Base-by-base conservation (phyloP, 2,329 filamentous ascomycete species). In the Trichoderma koningii region DNA sequence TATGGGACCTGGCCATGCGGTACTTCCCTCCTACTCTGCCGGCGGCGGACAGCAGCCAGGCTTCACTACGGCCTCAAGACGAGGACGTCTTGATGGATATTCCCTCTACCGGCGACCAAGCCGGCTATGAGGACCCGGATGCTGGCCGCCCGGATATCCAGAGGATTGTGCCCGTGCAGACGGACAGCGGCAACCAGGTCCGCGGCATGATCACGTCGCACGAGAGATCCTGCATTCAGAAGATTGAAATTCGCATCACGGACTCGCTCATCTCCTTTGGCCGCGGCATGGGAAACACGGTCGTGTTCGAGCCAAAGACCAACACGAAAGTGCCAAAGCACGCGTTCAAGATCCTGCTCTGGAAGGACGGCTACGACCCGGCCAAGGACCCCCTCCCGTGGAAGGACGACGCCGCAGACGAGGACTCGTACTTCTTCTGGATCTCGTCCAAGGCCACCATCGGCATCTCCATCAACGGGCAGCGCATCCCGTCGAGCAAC, bases 271-370 rank as follows among this genome's bases (percentile, higher is more conserved):
- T 89, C 0, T 89, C 88, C 0, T 98, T 92, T 87, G 94, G 94
- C 34, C 87, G 94, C 28, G 85, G 85, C 0, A 79, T 77, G 0
- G 80, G 83, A 21, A 93, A 92, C 70, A 94, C 89, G 0, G 77
- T 88, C 34, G 80, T 88, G 2, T 91, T 93, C 71, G 76, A 83
- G 1, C 80, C 88, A 55, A 78, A 76, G 34, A 78, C 79, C 26
- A 92, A 97, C 69, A 83, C 81, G 2, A 88, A 88, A 17, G 86
- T 98, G 42, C 92, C 93, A 1, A 94, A 94, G 73, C 88, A 89
- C 68, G 92, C 91, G 0, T 87, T 97, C 70, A 89, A 91, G 71
- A 80, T 97, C 44, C 81, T 92, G 41, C 85, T 95, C 34, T 92
- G 89, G 83, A 87, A 85, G 63, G 83, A 87, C 0, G 85, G 85